phyloP scores from a whole-genome alignment of 768 basidiomycete genomes.

The Termitomyces sp. region DNA sequence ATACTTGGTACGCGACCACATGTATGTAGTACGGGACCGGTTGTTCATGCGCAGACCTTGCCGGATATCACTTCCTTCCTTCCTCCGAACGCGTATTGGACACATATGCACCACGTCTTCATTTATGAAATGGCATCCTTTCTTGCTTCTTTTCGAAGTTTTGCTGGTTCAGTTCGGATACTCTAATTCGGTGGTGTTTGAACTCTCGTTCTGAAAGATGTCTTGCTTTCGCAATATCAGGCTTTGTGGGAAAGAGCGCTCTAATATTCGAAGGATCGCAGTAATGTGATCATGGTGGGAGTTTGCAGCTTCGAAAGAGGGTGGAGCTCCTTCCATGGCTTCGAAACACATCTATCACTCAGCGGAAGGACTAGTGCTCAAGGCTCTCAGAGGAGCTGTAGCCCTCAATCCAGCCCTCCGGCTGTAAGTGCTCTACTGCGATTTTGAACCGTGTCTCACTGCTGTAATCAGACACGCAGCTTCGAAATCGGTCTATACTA shows the following conservation, averaged over 20 bases:
- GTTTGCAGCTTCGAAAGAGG: not conserved
- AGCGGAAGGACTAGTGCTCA: constrained; percentile 38
- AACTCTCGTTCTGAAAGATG: not conserved
- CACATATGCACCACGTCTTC: too few relatives aligned
- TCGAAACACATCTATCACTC: constrained; percentile 39
- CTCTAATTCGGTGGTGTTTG: not conserved
- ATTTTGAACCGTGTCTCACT: not conserved
- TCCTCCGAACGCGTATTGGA: too few relatives aligned
- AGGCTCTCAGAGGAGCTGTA: constrained; percentile 37
- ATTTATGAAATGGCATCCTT: too few relatives aligned
- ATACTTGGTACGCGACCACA: too few relatives aligned
- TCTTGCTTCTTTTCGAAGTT: not conserved
- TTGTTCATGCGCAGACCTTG: too few relatives aligned
- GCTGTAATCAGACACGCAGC: constrained; percentile 26
- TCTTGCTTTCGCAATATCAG: not conserved
- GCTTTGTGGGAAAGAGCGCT: constrained; percentile 1
- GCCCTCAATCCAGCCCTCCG: constrained; percentile 35
- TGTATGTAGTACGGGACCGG: too few relatives aligned
- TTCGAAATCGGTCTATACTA: constrained; percentile 34
- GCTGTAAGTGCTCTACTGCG: constrained; percentile 25
- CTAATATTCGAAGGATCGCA: not conserved
- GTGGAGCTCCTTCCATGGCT: constrained; percentile 26
- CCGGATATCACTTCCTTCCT: too few relatives aligned
- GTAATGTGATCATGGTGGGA: not conserved
- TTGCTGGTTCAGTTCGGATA: too few relatives aligned